Base-by-base conservation (phyloP, 1,284 basidiomycete genomes). In the Trichosporon inkin region DNA sequence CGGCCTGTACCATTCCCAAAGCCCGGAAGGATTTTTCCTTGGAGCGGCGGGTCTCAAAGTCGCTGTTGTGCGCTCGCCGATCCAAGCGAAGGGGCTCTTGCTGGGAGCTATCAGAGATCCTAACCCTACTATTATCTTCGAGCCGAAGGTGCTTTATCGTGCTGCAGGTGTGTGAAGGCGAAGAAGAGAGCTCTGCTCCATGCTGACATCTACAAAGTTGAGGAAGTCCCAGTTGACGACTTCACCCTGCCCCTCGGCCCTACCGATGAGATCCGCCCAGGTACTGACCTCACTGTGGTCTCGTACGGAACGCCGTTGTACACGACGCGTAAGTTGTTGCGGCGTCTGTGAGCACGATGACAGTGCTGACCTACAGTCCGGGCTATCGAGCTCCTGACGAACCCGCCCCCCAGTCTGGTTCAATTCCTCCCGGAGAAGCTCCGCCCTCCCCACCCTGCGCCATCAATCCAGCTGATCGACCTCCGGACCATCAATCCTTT, bases 281-380 rank as follows among this genome's bases (percentile, higher is more conserved):
- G 94, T 1, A 82, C 84, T 1, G 92, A 96, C 72, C 78, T 97
- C 10, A 97, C 94, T 0, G 77, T 97, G 6, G 82, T 97, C 28
- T 86, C 90, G 5, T 97, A 91, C 85, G 93, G 93, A 14, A 94
- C 92, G 13, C 91, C 93, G 0, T 78, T 97, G 22, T 96, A 93
- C 79, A 87, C 89, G 63, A 92, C 91, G 28, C 76, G 90, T 94
- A 78, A 83, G 87, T 52, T 64, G 79, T n/a, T 38, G 36, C 4
- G 13, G 16, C 4, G 14, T 7, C 14, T 1, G 10, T 22, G 19
- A 75, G 75, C 3, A 80, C 82, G 37, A 44, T 58, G 14, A 56
- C 51, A 34, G 5, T 1, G 14, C 32, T 39, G 16, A 51, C 16
- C 8, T 8, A 10, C 60, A 77, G 75, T 71, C 19, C 71, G 72